Evolutionary conservation across 208 protist genomes (phyloP), one percentile per base, ranked within the genome.

Genomic region (Porcisia hertigi): DNA sequence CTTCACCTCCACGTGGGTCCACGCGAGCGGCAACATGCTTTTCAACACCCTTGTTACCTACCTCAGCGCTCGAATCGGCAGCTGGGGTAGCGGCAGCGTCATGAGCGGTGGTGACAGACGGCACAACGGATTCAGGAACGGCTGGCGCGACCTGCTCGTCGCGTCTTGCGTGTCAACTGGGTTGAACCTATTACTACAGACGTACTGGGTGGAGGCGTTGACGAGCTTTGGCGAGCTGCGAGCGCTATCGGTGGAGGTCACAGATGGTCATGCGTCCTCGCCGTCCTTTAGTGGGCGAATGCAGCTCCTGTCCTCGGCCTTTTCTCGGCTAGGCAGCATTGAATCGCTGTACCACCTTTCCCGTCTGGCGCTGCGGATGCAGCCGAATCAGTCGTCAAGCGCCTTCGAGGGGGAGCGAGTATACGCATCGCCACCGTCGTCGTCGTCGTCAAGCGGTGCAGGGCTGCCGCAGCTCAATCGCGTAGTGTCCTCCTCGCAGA

Each of bases 21-120:
- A 81, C 49, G 77, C 77, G 34, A 81, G 72, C 52, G 65, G 77
- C 34, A 57, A 41, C 65, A 81, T 81, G 77, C 69, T 81, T 8
- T 81, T 76, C 55, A 72, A 81, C 77, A 81, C 77, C 57, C 12
- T 74, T 23, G 72, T 81, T 45, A 81, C 77, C 16, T 81, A 81
- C 54, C 57, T 81, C n/a, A 73, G 66, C 43, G 76, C 77, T n/a
- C 77, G 71, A 52, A 39, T 81, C 5, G 65, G 71, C 47, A 73
- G 63, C 49, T 73, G 71, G 66, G 53, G 77, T 39, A 62, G 18
- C 49, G 59, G 71, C 54, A 67, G 64, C 41, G 57, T 64, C 39
- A 41, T 58, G 18, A 20, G 16, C 8, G 43, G 54, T 30, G n/a
- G 45, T 49, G 41, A 58, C 41, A 41, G 45, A 62, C 71, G 39